Evolutionary conservation across 2,329 filamentous ascomycete species (phyloP).

Genomic region (Alternaria ethzedia): DNA sequence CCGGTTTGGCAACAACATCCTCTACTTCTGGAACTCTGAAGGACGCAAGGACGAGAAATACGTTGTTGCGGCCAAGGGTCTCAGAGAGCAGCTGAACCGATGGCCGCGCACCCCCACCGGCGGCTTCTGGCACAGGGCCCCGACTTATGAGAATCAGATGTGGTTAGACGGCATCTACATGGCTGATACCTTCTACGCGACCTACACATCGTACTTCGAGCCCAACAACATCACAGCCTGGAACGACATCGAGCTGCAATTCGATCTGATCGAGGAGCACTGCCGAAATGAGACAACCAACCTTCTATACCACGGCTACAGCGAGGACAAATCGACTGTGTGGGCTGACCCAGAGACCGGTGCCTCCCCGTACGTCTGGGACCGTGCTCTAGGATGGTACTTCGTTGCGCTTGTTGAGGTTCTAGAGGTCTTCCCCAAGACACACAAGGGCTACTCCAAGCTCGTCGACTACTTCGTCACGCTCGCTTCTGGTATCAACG

Average conservation of each 20-base stretch:
- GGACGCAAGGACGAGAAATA: conserved; percentile 54
- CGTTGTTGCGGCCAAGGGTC: conserved; percentile 55
- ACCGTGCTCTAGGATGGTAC: conserved; percentile 49
- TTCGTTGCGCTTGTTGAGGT: conserved; percentile 55
- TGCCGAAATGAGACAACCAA: conserved; percentile 41
- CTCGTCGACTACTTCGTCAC: conserved; percentile 51
- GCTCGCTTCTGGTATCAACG: conserved; percentile 52
- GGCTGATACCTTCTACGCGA: conserved; percentile 49
- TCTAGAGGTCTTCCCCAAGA: conserved; percentile 54
- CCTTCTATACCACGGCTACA: conserved; percentile 46
- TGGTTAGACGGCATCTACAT: conserved; percentile 63
- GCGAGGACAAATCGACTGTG: conserved; percentile 41
- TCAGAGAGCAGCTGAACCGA: conserved; percentile 56
- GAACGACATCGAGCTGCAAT: conserved; percentile 51
- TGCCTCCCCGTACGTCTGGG: conserved; percentile 46
- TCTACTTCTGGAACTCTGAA: conserved; percentile 57
- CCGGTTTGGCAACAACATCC: conserved; percentile 60
- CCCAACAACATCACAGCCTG: conserved; percentile 50
- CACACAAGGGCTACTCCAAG: conserved; percentile 46
- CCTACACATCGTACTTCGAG: conserved; percentile 49
- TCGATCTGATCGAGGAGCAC: conserved; percentile 46
- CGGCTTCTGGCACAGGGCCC: conserved; percentile 62
- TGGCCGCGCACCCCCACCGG: conserved; percentile 59
- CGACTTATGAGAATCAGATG: conserved; percentile 61
- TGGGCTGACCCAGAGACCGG: conserved; percentile 47